Percentiles rank a stretch among this genome's conserved stretches.
phyloP scores from a whole-genome alignment of 164 flowering plant species.

The Platanus orientalis region DNA sequence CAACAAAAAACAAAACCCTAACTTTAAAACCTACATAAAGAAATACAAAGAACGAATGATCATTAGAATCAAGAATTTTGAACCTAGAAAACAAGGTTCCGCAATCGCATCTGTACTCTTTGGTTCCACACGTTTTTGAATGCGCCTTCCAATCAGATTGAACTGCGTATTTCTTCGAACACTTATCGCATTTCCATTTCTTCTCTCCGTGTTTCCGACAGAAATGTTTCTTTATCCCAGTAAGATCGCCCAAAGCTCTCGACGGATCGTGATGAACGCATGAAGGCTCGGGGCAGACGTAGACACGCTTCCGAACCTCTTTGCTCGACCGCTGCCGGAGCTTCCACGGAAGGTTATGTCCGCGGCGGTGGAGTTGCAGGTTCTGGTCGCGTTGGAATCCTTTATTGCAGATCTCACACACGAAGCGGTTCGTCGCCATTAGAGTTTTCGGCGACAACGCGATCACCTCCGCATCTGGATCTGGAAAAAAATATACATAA shows the following conservation, averaged over 20 bases:
- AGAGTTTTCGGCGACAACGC: conserved; percentile 65
- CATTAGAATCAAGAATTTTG: background rate
- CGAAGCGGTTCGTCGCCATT: conserved; percentile 66
- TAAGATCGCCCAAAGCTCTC: conserved; percentile 78
- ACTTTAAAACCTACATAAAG: background rate
- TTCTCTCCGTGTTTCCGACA: conserved; percentile 90
- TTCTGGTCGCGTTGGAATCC: conserved; percentile 80
- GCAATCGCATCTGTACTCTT: conserved; percentile 85
- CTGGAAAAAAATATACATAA: conserved; percentile 28
- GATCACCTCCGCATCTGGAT: conserved; percentile 79
- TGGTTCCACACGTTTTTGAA: conserved; percentile 75
- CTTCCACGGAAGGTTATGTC: conserved; percentile 79
- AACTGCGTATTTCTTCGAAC: conserved; percentile 85
- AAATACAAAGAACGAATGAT: background rate
- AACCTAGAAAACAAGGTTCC: conserved; percentile 84
- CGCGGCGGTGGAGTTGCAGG: conserved; percentile 68
- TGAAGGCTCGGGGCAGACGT: conserved; percentile 70
- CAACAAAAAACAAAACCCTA: background rate
- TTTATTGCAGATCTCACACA: conserved; percentile 77
- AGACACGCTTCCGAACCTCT: conserved; percentile 58
- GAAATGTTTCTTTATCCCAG: conserved; percentile 86
- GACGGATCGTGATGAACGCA: conserved; percentile 80
- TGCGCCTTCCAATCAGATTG: conserved; percentile 95
- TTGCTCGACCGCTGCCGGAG: conserved; percentile 54
- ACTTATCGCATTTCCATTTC: conserved; percentile 87